Evolutionary conservation across 768 basidiomycete genomes (phyloP).

Genomic region (Lactifluus piperatus): DNA sequence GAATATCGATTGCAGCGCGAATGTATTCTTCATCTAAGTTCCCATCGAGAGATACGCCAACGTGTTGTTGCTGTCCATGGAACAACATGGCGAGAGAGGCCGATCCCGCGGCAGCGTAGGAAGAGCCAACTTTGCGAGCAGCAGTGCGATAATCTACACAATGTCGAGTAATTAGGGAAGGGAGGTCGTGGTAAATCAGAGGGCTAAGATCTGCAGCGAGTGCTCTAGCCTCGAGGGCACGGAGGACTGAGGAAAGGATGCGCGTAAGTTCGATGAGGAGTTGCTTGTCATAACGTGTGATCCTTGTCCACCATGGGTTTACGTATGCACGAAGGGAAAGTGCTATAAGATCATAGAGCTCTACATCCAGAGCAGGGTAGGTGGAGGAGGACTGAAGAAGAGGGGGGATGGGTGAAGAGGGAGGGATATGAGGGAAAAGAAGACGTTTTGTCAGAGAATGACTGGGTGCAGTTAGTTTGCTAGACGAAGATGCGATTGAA

Average conservation of each 20-base stretch:
- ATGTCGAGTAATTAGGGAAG: constrained; percentile 64
- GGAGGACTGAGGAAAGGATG: constrained; percentile 50
- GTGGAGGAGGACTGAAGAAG: constrained; percentile 39
- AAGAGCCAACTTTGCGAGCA: constrained; percentile 47
- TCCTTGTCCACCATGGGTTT: constrained; percentile 79
- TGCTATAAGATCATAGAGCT: constrained; percentile 73
- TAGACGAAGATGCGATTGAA: constrained; percentile 17
- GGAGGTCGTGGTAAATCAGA: constrained; percentile 54
- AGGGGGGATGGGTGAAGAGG: constrained; percentile 40
- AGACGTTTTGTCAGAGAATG: constrained; percentile 35
- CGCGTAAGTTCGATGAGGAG: constrained; percentile 63
- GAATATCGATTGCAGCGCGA: constrained; percentile 66
- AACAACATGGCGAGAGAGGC: constrained; percentile 59
- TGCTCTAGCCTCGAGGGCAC: constrained; percentile 50
- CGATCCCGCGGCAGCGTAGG: constrained; percentile 63
- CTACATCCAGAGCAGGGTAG: constrained; percentile 50
- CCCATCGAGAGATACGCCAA: constrained; percentile 65
- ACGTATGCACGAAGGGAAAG: constrained; percentile 72
- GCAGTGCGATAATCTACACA: constrained; percentile 72
- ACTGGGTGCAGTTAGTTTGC: background rate
- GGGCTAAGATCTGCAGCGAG: constrained; percentile 46
- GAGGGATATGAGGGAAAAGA: constrained; percentile 47
- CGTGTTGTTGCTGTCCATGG: constrained; percentile 76
- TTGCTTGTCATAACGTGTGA: constrained; percentile 77
- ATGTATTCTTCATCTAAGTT: constrained; percentile 65